A percentile compares a stretch with the other conserved stretches of the same genome.
phyloP scores from a whole-genome alignment of 1,139 yeast species.

The Scheffersomyces quercinus region DNA sequence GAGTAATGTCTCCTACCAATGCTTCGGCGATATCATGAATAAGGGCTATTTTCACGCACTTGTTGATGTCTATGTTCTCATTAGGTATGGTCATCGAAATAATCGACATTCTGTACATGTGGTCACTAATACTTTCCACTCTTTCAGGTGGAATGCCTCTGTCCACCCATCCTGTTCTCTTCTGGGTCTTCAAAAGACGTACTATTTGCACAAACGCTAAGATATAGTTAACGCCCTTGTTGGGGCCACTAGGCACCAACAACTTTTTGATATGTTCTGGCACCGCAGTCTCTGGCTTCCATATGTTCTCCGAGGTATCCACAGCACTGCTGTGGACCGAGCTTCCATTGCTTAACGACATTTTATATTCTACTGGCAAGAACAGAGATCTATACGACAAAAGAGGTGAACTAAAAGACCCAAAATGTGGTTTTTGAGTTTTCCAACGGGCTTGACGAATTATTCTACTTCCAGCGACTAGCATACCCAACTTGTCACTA shows the following conservation, averaged over 20 bases:
- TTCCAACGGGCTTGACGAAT: too few relatives aligned
- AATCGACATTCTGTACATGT: constrained; percentile 94
- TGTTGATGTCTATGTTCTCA: constrained; percentile 30
- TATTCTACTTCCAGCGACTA: too few relatives aligned
- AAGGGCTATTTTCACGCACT: constrained; percentile 83
- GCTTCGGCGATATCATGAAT: constrained; percentile 95
- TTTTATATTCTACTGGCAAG: too few relatives aligned
- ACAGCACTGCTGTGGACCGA: not conserved
- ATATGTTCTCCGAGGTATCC: constrained; percentile 24
- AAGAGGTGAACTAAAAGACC: too few relatives aligned
- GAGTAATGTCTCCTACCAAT: constrained; percentile 93
- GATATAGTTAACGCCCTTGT: constrained; percentile 46
- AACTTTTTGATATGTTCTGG: constrained; percentile 51
- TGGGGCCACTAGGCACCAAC: constrained; percentile 27
- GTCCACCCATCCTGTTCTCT: constrained; percentile 94
- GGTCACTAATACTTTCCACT: constrained; percentile 84
- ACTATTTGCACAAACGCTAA: constrained; percentile 77
- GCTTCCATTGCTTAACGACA: too few relatives aligned
- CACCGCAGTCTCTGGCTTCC: constrained; percentile 65
- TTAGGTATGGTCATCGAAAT: constrained; percentile 71
- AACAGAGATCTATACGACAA: too few relatives aligned
- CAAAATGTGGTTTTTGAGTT: too few relatives aligned
- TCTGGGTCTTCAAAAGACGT: constrained; percentile 72
- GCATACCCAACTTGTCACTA: too few relatives aligned
- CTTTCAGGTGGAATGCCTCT: constrained; percentile 52